A percentile compares a stretch with the other conserved stretches of the same genome.
phyloP scores from a whole-genome alignment of 139 green algal genomes.

The Volvox reticuliferus region DNA sequence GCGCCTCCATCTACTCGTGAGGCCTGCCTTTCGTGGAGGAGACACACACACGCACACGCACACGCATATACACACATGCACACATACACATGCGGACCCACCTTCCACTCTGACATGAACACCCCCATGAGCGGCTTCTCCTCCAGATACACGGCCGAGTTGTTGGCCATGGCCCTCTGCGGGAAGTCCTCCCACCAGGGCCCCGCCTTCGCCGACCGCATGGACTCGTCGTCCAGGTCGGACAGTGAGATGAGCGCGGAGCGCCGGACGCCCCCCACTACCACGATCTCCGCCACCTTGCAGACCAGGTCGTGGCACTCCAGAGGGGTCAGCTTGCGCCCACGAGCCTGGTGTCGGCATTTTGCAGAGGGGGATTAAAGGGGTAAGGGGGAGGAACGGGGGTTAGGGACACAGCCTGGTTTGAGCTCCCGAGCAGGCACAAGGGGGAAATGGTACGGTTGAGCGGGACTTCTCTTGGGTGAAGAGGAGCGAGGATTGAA shows the following conservation, averaged over 20 bases:
- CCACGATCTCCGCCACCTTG: constrained; percentile 63
- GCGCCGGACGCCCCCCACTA: constrained; percentile 65
- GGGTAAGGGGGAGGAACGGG: no score
- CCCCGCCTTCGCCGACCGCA: constrained; percentile 60
- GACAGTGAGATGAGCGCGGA: constrained; percentile 62
- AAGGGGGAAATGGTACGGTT: no score
- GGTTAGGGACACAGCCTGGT: no score
- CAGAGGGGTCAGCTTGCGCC: constrained; percentile 55
- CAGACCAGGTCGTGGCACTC: constrained; percentile 66
- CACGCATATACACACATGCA: no score
- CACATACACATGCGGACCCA: not conserved
- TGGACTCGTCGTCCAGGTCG: constrained; percentile 39
- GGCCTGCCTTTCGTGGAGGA: no score
- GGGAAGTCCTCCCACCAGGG: constrained; percentile 57
- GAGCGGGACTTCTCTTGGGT: no score
- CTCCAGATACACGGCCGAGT: constrained; percentile 58
- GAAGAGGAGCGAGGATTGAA: no score
- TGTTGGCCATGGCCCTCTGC: constrained; percentile 63
- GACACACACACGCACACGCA: not conserved
- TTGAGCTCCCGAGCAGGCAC: no score
- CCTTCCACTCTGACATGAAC: constrained; percentile 60
- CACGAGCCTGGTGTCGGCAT: constrained; percentile 18
- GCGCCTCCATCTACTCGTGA: no score
- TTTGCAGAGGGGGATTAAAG: no score
- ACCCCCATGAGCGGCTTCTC: constrained; percentile 45